Conservation (phyloP, 2,329 filamentous ascomycete species). For the Gremmenia infestans region DNA sequence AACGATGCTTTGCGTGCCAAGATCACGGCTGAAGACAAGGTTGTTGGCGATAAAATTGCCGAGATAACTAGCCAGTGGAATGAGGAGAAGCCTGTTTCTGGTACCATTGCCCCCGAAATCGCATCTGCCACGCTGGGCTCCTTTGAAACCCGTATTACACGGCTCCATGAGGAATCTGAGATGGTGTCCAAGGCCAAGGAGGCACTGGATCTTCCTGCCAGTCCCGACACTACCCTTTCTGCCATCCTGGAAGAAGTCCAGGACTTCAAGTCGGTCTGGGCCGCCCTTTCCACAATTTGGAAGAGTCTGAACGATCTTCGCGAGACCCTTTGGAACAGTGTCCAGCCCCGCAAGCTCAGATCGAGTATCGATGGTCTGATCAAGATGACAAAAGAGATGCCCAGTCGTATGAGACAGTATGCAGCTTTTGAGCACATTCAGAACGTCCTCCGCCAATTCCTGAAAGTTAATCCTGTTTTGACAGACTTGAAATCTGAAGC, state of each 20-base stretch:
- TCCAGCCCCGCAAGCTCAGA: slow-evolving; percentile 89
- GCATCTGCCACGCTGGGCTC: slow-evolving; percentile 75
- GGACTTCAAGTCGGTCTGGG: slow-evolving; percentile 99
- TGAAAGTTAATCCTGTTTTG: slow-evolving; percentile 87
- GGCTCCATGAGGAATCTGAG: slow-evolving; percentile 79
- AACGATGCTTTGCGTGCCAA: slow-evolving; percentile 92
- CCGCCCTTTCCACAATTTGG: slow-evolving; percentile 93
- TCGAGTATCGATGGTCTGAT: slow-evolving; percentile 85
- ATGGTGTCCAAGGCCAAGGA: slow-evolving; percentile 98
- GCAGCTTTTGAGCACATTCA: slow-evolving; percentile 99
- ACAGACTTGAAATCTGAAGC: slow-evolving; percentile 93
- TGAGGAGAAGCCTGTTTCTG: slow-evolving; percentile 94
- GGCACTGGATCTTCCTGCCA: slow-evolving; percentile 81
- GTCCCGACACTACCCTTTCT: slow-evolving; percentile 73
- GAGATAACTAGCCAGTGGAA: slow-evolving; percentile 88
- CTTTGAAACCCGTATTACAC: slow-evolving; percentile 81
- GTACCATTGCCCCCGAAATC: slow-evolving; percentile 83
- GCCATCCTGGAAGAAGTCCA: slow-evolving; percentile 91
- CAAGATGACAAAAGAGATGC: slow-evolving; percentile 99
- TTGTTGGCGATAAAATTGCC: slow-evolving; percentile 80
- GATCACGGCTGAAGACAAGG: slow-evolving; percentile 87
- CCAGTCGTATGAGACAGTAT: slow-evolving; percentile 97
- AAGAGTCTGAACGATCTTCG: slow-evolving; percentile 89
- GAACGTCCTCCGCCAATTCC: slow-evolving; percentile 75
- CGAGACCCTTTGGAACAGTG: slow-evolving; percentile 89